A percentile compares a stretch with the other conserved stretches of the same genome.
Evolutionary conservation across 2,329 filamentous ascomycete genomes (phyloP).

Genomic region (Diaporthe sp.): DNA sequence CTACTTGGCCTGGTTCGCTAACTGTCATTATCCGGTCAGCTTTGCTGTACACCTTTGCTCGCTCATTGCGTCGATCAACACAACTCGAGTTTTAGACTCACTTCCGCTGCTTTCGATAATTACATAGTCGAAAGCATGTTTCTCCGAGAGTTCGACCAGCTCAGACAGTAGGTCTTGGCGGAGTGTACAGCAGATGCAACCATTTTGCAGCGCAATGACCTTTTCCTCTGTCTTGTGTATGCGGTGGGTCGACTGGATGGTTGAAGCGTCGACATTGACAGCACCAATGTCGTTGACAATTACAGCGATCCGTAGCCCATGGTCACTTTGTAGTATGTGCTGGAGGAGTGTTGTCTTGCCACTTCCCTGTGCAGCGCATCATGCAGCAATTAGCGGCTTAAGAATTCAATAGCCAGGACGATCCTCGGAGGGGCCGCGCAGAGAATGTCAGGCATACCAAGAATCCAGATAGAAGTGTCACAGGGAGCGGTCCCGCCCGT

Average conservation of each 20-base stretch:
- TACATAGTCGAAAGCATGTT: constrained; percentile 77
- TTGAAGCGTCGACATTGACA: constrained; percentile 72
- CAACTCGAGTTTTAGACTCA: neutral
- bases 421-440: neutral
- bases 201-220: constrained; percentile 77
- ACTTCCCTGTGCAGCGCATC: constrained; percentile 63
- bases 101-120: constrained; percentile 71
- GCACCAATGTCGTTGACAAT: constrained; percentile 80
- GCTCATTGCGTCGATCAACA: neutral
- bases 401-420: no score
- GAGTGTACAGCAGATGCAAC: constrained; percentile 82
- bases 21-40: constrained; percentile 52
- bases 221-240: constrained; percentile 73
- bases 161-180: constrained; percentile 79
- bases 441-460: constrained; percentile 53
- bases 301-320: constrained; percentile 77
- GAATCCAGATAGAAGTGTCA: constrained; percentile 72
- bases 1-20: constrained; percentile 80
- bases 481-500: constrained; percentile 57
- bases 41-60: no score
- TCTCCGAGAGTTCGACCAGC: constrained; percentile 72
- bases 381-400: neutral
- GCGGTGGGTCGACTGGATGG: constrained; percentile 66
- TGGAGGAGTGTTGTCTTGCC: constrained; percentile 80
- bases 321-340: constrained; percentile 75